phyloP scores from a whole-genome alignment of 2,329 filamentous ascomycete species.

The Aschersonia sp. region DNA sequence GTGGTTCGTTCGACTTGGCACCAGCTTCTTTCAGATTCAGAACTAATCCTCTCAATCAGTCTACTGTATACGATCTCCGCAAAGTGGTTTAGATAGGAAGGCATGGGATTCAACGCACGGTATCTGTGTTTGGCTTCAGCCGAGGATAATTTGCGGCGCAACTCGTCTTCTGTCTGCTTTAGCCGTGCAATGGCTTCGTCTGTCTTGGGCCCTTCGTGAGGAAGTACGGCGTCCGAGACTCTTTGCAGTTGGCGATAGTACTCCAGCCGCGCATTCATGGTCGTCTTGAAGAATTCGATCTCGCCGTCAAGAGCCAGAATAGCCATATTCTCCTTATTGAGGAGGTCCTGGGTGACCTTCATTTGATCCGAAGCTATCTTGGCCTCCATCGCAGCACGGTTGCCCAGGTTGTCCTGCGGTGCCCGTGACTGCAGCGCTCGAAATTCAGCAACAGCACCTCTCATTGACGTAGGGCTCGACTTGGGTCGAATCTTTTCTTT shows the following conservation, averaged over 20 bases:
- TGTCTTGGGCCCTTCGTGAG: slow-evolving; percentile 50
- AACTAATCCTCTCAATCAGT: slow-evolving; percentile 15
- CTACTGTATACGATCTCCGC: no score
- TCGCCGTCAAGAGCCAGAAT: slow-evolving; percentile 46
- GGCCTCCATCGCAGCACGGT: slow-evolving; percentile 52
- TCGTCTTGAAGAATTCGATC: slow-evolving; percentile 56
- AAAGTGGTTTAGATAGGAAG: neutral
- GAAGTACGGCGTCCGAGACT: slow-evolving; percentile 76
- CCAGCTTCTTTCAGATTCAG: slow-evolving; percentile 41
- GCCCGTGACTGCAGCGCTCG: slow-evolving; percentile 42
- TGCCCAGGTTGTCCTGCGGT: slow-evolving; percentile 13
- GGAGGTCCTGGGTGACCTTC: slow-evolving; percentile 38
- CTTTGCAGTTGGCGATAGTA: slow-evolving; percentile 84
- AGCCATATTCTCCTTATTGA: slow-evolving; percentile 36
- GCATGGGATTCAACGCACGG: slow-evolving; percentile 22
- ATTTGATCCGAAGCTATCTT: slow-evolving; percentile 51
- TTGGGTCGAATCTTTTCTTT: slow-evolving; percentile 33
- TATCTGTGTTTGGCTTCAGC: slow-evolving; percentile 66
- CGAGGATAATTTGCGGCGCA: slow-evolving; percentile 43
- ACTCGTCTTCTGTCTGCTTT: slow-evolving; percentile 18
- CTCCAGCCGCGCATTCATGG: slow-evolving; percentile 75
- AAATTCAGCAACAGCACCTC: slow-evolving; percentile 54
- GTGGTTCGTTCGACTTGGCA: slow-evolving; percentile 45
- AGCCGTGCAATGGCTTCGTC: slow-evolving; percentile 27
- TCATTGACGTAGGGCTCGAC: slow-evolving; percentile 46